Evolutionary conservation across 164 flowering plant species (phyloP).

Genomic region (Magnolia officinalis): DNA sequence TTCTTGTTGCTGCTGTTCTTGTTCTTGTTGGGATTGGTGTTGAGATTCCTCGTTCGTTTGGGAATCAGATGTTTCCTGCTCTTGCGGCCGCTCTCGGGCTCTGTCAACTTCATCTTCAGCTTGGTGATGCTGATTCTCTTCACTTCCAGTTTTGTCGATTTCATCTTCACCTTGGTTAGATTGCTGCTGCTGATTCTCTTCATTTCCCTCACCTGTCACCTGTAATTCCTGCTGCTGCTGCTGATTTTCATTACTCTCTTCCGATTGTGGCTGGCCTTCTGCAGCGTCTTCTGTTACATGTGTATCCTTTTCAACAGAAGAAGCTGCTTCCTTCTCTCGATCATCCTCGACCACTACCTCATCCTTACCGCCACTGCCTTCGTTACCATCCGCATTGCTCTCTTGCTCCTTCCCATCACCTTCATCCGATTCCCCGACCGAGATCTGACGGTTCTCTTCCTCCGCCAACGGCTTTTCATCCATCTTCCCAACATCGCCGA

Average conservation of each 20-base stretch:
- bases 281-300: conserved; percentile 67
- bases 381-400: background rate
- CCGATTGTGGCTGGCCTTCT: conserved; percentile 12
- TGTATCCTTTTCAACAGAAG: conserved; percentile 38
- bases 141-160: background rate
- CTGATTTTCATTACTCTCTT: background rate
- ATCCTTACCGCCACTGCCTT: background rate
- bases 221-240: conserved; percentile 5
- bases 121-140: conserved; percentile 4
- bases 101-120: conserved; percentile 15
- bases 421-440: background rate
- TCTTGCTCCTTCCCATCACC: background rate
- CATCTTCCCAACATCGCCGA: background rate
- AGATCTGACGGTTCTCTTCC: background rate
- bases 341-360: background rate
- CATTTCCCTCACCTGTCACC: background rate
- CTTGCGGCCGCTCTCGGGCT: conserved; percentile 18
- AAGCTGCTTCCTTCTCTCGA: conserved; percentile 13
- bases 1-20: background rate
- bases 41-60: conserved; percentile 2
- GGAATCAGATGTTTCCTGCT: conserved; percentile 6
- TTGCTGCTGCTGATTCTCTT: conserved; percentile 19
- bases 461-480: background rate
- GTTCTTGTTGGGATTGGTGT: background rate
- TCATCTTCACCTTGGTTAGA: background rate